Conservation (phyloP, 495 filamentous ascomycete genomes). For the Penicillium daleae region DNA sequence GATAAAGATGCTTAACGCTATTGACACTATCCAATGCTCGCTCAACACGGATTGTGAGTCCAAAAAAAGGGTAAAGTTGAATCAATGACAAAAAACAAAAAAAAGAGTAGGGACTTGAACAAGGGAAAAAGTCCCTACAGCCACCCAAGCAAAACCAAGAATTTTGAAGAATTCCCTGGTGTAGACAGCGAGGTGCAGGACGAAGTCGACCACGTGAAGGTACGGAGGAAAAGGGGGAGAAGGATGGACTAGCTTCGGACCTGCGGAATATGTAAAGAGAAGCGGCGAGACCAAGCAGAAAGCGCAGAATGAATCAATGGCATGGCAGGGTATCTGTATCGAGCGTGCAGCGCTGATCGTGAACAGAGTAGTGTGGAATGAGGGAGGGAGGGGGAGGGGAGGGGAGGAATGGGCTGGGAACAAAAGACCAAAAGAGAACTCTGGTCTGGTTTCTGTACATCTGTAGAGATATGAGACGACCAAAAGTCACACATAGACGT, state of each 20-base stretch:
- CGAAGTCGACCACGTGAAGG: neutral
- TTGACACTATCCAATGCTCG: slow-evolving; percentile 26
- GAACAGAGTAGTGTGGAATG: slow-evolving; percentile 19
- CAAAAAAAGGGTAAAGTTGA: neutral
- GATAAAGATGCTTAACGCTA: slow-evolving; percentile 28
- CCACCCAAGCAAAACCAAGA: slow-evolving; percentile 15
- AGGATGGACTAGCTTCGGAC: slow-evolving; percentile 29
- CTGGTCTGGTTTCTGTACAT: slow-evolving; percentile 28
- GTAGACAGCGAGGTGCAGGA: too few relatives aligned
- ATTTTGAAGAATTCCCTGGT: slow-evolving; percentile 13
- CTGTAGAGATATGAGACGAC: neutral
- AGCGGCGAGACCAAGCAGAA: neutral
- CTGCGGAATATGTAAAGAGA: slow-evolving; percentile 30
- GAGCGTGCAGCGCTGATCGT: slow-evolving; percentile 33
- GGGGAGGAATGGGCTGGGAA: slow-evolving; percentile 3
- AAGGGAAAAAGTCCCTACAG: neutral
- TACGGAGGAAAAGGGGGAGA: too few relatives aligned
- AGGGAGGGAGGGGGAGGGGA: neutral
- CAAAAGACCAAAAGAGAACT: slow-evolving; percentile 17
- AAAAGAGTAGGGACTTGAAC: neutral
- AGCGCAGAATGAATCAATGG: slow-evolving; percentile 12
- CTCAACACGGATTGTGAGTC: slow-evolving; percentile 17
- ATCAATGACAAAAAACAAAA: slow-evolving; percentile 3
- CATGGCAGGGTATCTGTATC: slow-evolving; percentile 35
- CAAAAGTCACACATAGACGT: neutral